These are phyloP conservation scores for Tausonia pullulans DNA, from an alignment of 1,284 basidiomycete genomes.

Conservation along the genomic window DNA sequence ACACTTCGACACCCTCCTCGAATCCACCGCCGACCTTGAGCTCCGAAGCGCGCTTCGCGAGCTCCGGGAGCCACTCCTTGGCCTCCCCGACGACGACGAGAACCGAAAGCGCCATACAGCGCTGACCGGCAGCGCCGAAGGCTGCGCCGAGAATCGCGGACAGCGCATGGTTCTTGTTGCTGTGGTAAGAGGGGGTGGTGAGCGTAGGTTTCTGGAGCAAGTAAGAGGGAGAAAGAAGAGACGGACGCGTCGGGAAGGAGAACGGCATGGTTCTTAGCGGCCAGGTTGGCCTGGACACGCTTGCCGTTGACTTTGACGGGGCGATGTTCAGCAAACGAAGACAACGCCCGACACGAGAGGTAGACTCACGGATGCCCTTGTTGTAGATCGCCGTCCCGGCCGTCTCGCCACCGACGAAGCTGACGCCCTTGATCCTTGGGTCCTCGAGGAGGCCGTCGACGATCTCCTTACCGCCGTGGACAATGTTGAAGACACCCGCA, in stretches of 20 bases:
- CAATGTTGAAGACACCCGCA: slow-evolving; percentile 70
- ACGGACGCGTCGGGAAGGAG: slow-evolving; percentile 69
- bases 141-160: slow-evolving; percentile 92
- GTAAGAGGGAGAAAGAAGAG: neutral
- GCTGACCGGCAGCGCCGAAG: slow-evolving; percentile 93
- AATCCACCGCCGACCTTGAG: slow-evolving; percentile 86
- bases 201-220: neutral
- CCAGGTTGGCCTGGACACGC: slow-evolving; percentile 82
- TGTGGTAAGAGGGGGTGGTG: slow-evolving; percentile 29
- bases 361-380: slow-evolving; percentile 40
- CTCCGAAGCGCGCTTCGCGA: slow-evolving; percentile 68
- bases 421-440: slow-evolving; percentile 82
- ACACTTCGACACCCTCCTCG: slow-evolving; percentile 77
- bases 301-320: slow-evolving; percentile 71
- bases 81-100: slow-evolving; percentile 76
- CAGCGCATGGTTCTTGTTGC: slow-evolving; percentile 85
- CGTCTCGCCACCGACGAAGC: slow-evolving; percentile 91
- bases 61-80: slow-evolving; percentile 71
- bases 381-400: slow-evolving; percentile 93
- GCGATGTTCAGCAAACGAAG: slow-evolving; percentile 22
- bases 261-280: slow-evolving; percentile 93
- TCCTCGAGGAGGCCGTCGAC: slow-evolving; percentile 94
- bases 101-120: slow-evolving; percentile 38
- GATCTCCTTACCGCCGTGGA: slow-evolving; percentile 78
- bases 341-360: slow-evolving; percentile 8